Evolutionary conservation across 2,329 filamentous ascomycete genomes (phyloP).

Genomic region (Aspergillus transmontanensis): DNA sequence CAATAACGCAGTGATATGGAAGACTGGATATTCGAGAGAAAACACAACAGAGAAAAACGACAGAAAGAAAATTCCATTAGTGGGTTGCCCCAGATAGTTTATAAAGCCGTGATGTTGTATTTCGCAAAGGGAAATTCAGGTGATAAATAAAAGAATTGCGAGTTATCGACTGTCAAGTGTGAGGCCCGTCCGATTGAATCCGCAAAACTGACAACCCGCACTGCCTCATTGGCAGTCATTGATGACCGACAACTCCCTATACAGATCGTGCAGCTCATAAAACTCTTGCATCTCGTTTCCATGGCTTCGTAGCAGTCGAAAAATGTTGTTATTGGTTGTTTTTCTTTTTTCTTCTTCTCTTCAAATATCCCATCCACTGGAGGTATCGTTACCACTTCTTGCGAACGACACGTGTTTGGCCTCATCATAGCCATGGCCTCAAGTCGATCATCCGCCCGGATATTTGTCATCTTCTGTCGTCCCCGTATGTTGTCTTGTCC

Average conservation of each 20-base stretch:
- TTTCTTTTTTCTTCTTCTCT: conserved; percentile 11
- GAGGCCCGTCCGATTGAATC: conserved; percentile 6
- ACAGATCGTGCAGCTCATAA: conserved; percentile 37
- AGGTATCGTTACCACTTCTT: conserved; percentile 3
- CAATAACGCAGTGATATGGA: conserved; percentile 5
- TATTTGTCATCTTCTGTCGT: conserved; percentile 1
- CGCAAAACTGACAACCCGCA: conserved; percentile 9
- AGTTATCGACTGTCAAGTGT: conserved; percentile 12
- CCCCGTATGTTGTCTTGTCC: neutral
- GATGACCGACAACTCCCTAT: conserved; percentile 20
- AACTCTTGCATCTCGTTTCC: conserved; percentile 34
- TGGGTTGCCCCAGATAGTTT: conserved; percentile 40
- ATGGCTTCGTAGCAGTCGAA: conserved; percentile 30
- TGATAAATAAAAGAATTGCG: conserved; percentile 14
- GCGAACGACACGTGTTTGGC: neutral
- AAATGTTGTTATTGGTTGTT: conserved; percentile 16
- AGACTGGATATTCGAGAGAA: conserved; percentile 8
- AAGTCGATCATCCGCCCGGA: neutral
- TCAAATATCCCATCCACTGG: conserved; percentile 6
- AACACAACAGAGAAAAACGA: conserved; percentile 16
- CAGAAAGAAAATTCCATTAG: conserved; percentile 30
- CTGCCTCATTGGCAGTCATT: conserved; percentile 5
- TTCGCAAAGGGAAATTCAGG: conserved; percentile 19
- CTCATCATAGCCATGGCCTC: neutral
- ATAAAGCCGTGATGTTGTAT: conserved; percentile 27